Conservation (phyloP, 2,329 filamentous ascomycete genomes). For the Aspergillus awamori region DNA sequence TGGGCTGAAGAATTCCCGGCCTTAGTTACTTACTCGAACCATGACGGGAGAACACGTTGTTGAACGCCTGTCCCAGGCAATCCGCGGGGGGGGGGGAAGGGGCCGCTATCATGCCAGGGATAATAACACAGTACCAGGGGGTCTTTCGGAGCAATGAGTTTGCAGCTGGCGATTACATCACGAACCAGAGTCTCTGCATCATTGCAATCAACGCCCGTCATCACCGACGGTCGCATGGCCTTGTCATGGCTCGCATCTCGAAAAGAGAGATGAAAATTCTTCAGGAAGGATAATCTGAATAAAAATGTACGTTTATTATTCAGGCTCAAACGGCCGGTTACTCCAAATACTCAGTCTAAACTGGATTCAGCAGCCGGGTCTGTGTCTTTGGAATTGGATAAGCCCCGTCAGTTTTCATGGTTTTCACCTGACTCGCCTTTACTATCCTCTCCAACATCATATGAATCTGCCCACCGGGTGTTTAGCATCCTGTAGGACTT, state of each 20-base stretch:
- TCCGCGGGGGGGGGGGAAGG: background rate
- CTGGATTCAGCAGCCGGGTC: background rate
- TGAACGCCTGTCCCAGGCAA: slow-evolving; percentile 12
- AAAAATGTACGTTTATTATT: background rate
- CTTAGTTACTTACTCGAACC: background rate
- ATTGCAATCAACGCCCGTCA: slow-evolving; percentile 9
- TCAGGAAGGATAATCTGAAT: no score
- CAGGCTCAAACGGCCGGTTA: background rate
- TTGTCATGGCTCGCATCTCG: background rate
- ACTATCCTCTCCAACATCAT: background rate
- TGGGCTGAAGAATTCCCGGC: slow-evolving; percentile 20
- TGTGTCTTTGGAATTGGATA: background rate
- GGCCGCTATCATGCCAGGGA: slow-evolving; percentile 13
- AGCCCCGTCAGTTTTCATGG: background rate
- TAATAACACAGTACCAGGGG: background rate
- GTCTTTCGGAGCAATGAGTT: background rate
- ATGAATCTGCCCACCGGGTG: background rate
- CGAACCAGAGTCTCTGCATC: slow-evolving; percentile 18
- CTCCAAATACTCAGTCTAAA: background rate
- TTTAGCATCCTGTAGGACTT: background rate
- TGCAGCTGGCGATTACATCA: slow-evolving; percentile 18
- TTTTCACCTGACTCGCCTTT: background rate
- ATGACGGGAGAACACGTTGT: slow-evolving; percentile 18
- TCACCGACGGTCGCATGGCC: background rate
- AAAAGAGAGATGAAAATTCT: no score